These are phyloP conservation scores for Diaporthe amygdali DNA, from an alignment of 2,329 filamentous ascomycete species.

Conservation along the genomic window DNA sequence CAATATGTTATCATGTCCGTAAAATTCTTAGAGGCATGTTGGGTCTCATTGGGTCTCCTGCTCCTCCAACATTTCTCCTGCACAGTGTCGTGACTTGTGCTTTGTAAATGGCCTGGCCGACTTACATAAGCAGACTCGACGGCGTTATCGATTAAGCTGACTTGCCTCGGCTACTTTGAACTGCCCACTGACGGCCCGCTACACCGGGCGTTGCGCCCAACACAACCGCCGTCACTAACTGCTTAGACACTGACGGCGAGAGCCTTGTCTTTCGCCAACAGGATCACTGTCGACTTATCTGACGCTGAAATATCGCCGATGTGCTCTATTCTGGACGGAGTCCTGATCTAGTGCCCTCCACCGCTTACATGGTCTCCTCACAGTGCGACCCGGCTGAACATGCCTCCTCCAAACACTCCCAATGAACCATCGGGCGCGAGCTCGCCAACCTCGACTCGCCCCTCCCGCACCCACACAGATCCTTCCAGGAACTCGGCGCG, in stretches of 20 bases:
- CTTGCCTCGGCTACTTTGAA: not conserved
- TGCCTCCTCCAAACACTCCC: slow-evolving; percentile 19
- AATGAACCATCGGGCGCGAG: slow-evolving; percentile 17
- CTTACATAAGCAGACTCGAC: not conserved
- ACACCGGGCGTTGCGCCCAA: not conserved
- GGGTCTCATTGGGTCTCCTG: too few species aligned
- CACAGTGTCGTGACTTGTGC: too few species aligned
- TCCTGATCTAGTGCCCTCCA: not conserved
- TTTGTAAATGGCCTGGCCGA: too few species aligned
- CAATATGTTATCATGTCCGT: too few species aligned
- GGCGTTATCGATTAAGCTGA: slow-evolving; percentile 11
- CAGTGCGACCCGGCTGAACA: not conserved
- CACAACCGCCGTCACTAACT: not conserved
- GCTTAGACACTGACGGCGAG: not conserved
- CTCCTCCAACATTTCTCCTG: too few species aligned
- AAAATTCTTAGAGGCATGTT: too few species aligned
- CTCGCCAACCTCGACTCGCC: slow-evolving; percentile 15
- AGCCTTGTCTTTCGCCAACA: not conserved
- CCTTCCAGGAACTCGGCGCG: not conserved
- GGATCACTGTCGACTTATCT: not conserved
- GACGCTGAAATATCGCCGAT: not conserved
- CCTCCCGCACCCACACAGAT: not conserved
- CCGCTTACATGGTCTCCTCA: not conserved
- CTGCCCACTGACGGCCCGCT: not conserved
- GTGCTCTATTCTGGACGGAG: not conserved